phyloP scores from a whole-genome alignment of 768 basidiomycete genomes.

The Mycena pura region DNA sequence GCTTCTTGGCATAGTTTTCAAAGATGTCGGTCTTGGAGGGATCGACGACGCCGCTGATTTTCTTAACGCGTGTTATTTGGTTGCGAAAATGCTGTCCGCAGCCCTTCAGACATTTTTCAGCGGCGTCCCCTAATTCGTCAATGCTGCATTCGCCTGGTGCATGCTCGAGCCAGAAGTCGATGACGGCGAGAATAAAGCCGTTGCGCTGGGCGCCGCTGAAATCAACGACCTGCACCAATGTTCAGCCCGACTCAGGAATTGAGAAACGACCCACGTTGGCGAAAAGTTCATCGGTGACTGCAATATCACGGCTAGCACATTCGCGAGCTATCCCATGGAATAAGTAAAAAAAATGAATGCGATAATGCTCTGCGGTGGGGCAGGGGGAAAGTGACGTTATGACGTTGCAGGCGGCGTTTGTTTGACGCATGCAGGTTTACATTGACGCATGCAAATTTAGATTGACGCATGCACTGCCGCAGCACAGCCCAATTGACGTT shows the following conservation, averaged over 20 bases:
- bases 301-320: slow-evolving; percentile 12
- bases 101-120: slow-evolving; percentile 28
- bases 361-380: slow-evolving; percentile 35
- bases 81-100: slow-evolving; percentile 39
- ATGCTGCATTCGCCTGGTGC: background rate
- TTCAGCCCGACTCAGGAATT: background rate
- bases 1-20: background rate
- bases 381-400: too few relatives aligned
- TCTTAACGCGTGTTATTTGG: slow-evolving; percentile 31
- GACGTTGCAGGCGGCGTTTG: too few relatives aligned
- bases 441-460: too few relatives aligned
- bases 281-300: slow-evolving; percentile 1
- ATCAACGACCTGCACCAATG: slow-evolving; percentile 35
- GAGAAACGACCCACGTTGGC: background rate
- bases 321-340: slow-evolving; percentile 36
- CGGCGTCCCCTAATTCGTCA: slow-evolving; percentile 14
- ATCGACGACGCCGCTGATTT: slow-evolving; percentile 31
- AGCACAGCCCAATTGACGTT: too few relatives aligned
- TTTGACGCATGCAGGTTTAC: too few relatives aligned
- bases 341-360: slow-evolving; percentile 35
- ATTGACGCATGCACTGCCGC: too few relatives aligned
- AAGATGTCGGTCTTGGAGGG: slow-evolving; percentile 22
- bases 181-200: slow-evolving; percentile 39
- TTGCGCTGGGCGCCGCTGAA: slow-evolving; percentile 40
- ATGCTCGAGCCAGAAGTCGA: slow-evolving; percentile 28